Conservation (phyloP, 371 early-diverging fungal genomes). For the Paramicrosporidium saccamoebae region DNA sequence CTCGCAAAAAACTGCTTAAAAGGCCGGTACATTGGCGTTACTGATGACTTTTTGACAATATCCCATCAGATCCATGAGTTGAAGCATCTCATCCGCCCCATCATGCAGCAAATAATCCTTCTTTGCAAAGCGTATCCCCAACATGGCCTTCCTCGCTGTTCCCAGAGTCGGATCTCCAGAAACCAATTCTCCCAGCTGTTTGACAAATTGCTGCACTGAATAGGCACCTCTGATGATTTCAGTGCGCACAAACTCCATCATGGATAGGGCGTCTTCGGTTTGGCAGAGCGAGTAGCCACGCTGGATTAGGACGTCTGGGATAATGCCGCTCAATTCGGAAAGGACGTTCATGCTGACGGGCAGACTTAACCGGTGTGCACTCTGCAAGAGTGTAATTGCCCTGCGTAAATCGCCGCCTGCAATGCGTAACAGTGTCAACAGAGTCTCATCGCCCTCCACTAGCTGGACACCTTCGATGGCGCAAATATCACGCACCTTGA, state of each 20-base stretch:
- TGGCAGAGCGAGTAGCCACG: too few relatives aligned
- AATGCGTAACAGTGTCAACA: slow-evolving; percentile 26
- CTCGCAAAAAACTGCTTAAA: too few relatives aligned
- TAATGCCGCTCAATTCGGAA: slow-evolving; percentile 48
- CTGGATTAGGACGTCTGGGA: slow-evolving; percentile 20
- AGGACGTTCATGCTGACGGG: slow-evolving; percentile 15
- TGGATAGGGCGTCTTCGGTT: too few relatives aligned
- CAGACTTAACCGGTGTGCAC: slow-evolving; percentile 23
- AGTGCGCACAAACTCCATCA: slow-evolving; percentile 12
- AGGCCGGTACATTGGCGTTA: too few relatives aligned
- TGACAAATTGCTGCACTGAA: slow-evolving; percentile 27
- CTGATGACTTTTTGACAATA: too few relatives aligned
- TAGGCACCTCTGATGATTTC: slow-evolving; percentile 24
- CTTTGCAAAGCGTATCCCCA: slow-evolving; percentile 16
- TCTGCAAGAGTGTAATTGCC: slow-evolving; percentile 68
- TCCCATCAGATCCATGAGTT: slow-evolving; percentile 27
- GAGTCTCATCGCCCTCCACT: slow-evolving; percentile 15
- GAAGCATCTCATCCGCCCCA: slow-evolving; percentile 63
- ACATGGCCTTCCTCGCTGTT: slow-evolving; percentile 26
- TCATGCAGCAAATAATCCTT: slow-evolving; percentile 35
- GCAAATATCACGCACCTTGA: slow-evolving; percentile 19
- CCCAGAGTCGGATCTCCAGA: slow-evolving; percentile 15
- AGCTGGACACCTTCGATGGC: slow-evolving; percentile 19
- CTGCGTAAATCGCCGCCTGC: slow-evolving; percentile 71
- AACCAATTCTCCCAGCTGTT: slow-evolving; percentile 26